A percentile compares a stretch with the other conserved stretches of the same genome.
Conservation (phyloP, 257 asterid species). For the Penstemon barbatus region DNA sequence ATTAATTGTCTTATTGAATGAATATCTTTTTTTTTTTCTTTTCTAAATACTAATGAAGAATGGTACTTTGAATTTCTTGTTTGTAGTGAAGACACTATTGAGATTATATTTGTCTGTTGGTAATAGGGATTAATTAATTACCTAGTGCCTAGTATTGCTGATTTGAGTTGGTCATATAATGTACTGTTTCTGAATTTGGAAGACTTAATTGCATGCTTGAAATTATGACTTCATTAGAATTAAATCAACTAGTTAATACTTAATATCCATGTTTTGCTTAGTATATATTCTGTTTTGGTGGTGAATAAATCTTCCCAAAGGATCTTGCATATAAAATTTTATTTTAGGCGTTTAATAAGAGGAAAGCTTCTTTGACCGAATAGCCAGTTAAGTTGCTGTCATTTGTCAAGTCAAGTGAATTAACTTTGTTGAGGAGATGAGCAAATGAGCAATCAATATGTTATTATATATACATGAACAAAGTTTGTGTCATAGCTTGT, state of each 20-base stretch:
- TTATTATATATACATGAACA: neutral
- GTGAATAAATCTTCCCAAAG: constrained; percentile 3
- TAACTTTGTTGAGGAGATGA: neutral
- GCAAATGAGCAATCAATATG: no score
- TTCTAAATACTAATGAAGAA: neutral
- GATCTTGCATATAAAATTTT: neutral
- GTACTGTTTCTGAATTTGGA: constrained; percentile 6
- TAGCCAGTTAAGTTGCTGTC: neutral
- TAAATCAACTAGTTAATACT: neutral
- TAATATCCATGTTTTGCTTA: neutral
- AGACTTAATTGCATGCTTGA: constrained; percentile 7
- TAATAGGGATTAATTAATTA: neutral
- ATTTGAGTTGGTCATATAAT: constrained; percentile 3
- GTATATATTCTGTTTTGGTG: neutral
- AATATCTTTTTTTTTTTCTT: neutral
- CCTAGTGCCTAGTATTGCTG: constrained; percentile 13
- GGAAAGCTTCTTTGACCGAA: constrained; percentile 1
- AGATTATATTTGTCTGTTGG: neutral
- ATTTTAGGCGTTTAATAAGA: neutral
- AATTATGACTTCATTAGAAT: neutral
- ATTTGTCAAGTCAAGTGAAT: neutral
- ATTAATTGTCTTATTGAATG: neutral
- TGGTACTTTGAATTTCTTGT: neutral
- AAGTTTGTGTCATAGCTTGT: no score
- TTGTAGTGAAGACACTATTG: neutral